Evolutionary conservation across 306 rosid species (phyloP).

Genomic region (Astragalus glycyphyllos): DNA sequence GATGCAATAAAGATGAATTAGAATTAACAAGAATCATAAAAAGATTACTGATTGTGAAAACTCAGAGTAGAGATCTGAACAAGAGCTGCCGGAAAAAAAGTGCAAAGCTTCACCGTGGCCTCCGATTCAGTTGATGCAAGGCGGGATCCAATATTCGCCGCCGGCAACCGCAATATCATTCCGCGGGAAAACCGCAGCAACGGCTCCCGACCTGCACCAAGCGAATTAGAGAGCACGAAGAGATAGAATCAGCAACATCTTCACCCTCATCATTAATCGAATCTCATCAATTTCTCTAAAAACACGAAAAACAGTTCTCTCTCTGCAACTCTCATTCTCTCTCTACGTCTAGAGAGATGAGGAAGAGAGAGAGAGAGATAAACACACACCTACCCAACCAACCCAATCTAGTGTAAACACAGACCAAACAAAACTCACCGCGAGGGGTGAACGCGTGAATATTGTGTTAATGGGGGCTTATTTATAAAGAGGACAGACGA

Average conservation of each 20-base stretch:
- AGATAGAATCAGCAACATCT: conserved; percentile 43
- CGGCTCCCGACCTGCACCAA: conserved; percentile 99
- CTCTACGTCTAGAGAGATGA: background rate
- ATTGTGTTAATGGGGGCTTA: conserved; percentile 36
- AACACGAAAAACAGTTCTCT: conserved; percentile 5
- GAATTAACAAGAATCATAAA: background rate
- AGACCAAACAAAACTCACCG: conserved; percentile 37
- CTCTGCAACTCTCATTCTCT: background rate
- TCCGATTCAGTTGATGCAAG: conserved; percentile 99
- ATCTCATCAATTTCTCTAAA: conserved; percentile 24
- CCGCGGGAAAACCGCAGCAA: conserved; percentile 32
- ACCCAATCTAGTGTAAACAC: conserved; percentile 14
- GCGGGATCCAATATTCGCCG: conserved; percentile 76
- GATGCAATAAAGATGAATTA: conserved; percentile 50
- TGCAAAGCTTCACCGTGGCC: conserved; percentile 67
- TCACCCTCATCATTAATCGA: background rate
- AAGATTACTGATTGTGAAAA: conserved; percentile 17
- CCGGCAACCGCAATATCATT: conserved; percentile 20
- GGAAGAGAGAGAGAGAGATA: conserved; percentile 1
- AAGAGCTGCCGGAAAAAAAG: conserved; percentile 13
- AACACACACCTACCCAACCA: too few relatives aligned
- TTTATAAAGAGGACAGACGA: conserved; percentile 49
- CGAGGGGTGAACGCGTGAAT: conserved; percentile 36
- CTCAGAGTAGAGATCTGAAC: conserved; percentile 53
- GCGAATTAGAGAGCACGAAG: conserved; percentile 97